Conservation (phyloP, 2,329 filamentous ascomycete species). For the Fusarium cyanostomum region DNA sequence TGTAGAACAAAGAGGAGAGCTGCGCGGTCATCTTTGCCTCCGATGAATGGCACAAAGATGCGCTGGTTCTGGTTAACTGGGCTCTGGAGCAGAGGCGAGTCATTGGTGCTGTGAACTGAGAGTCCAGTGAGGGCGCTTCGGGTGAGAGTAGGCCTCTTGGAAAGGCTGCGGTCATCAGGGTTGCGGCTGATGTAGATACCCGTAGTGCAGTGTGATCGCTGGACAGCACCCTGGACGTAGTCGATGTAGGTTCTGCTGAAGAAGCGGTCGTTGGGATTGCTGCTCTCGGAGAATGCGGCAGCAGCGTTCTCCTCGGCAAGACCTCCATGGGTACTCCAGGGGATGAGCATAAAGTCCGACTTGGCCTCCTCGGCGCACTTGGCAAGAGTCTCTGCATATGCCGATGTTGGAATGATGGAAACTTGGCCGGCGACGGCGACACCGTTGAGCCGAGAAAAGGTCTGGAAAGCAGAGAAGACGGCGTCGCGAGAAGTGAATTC, state of each 20-base stretch:
- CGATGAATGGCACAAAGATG: conserved; percentile 88
- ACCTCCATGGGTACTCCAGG: conserved; percentile 87
- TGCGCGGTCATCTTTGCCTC: conserved; percentile 81
- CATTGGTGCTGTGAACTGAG: conserved; percentile 54
- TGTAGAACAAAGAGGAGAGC: conserved; percentile 86
- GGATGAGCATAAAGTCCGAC: conserved; percentile 81
- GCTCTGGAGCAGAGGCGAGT: conserved; percentile 59
- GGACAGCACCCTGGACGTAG: conserved; percentile 77
- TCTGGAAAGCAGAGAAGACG: conserved; percentile 89
- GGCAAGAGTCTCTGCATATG: conserved; percentile 81
- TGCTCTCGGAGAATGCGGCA: conserved; percentile 21
- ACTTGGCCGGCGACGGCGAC: conserved; percentile 84
- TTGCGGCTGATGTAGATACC: conserved; percentile 60
- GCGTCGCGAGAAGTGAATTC: conserved; percentile 79
- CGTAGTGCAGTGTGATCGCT: conserved; percentile 78
- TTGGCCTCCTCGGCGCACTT: conserved; percentile 74
- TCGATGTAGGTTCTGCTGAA: conserved; percentile 65
- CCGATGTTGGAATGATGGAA: conserved; percentile 78
- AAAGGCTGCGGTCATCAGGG: conserved; percentile 41
- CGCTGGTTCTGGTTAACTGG: conserved; percentile 78
- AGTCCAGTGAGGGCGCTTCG: conserved; percentile 33
- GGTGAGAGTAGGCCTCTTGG: conserved; percentile 61
- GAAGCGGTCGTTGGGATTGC: conserved; percentile 40
- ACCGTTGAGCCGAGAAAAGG: conserved; percentile 85
- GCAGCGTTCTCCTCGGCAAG: conserved; percentile 66